Evolutionary conservation across 306 rosid species (phyloP).

Genomic region (Cucurbita maxima): DNA sequence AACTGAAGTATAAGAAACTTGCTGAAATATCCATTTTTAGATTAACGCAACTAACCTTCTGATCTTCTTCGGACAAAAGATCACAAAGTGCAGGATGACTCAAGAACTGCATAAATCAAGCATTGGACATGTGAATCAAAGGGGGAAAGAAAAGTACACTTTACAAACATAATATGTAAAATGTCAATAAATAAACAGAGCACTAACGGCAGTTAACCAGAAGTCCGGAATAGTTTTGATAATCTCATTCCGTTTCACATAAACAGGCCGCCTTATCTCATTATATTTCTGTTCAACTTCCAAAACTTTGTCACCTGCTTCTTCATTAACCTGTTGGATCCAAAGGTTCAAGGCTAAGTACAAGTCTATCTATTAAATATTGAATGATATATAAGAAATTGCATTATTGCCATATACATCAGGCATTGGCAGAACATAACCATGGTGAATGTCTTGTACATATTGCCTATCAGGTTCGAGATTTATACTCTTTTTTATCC

Average conservation of each 20-base stretch:
- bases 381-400: not conserved
- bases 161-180: not conserved
- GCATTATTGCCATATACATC: conserved; percentile 2
- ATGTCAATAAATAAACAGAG: not conserved
- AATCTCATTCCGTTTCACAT: conserved; percentile 43
- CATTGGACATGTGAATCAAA: conserved; percentile 4
- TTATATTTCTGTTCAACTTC: conserved; percentile 64
- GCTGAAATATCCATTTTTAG: not conserved
- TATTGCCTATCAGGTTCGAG: not conserved
- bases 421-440: not conserved
- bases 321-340: conserved; percentile 52
- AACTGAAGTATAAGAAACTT: not conserved
- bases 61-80: conserved; percentile 45
- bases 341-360: conserved; percentile 6
- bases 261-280: conserved; percentile 56
- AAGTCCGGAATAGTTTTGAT: conserved; percentile 73
- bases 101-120: conserved; percentile 45
- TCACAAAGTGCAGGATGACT: conserved; percentile 78
- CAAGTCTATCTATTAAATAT: not conserved
- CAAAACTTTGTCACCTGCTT: conserved; percentile 54
- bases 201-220: conserved; percentile 80
- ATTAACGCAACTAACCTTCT: conserved; percentile 30
- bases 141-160: not conserved
- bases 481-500: not conserved
- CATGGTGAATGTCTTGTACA: not conserved